phyloP scores from a whole-genome alignment of 805 yeast genomes.

The Metschnikowia cubensis region DNA sequence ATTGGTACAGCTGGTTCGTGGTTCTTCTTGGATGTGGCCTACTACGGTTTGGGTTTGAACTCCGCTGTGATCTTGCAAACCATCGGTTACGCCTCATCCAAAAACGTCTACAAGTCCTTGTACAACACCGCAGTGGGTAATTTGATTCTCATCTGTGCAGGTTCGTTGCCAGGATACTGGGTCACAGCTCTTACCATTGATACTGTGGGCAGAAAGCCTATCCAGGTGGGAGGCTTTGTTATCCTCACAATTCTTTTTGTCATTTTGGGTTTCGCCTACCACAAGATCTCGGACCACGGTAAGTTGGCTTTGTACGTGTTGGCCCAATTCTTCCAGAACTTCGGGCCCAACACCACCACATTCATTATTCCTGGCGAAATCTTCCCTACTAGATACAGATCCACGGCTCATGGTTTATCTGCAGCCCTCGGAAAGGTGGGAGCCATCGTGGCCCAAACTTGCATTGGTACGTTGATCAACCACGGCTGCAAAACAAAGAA shows the following conservation, averaged over 20 bases:
- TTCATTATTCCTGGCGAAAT: slow-evolving; percentile 88
- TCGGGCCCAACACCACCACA: slow-evolving; percentile 92
- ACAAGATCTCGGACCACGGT: slow-evolving; percentile 63
- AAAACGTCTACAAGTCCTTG: slow-evolving; percentile 64
- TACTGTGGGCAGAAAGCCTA: slow-evolving; percentile 76
- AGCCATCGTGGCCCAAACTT: slow-evolving; percentile 87
- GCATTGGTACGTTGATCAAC: slow-evolving; percentile 77
- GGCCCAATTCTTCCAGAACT: slow-evolving; percentile 84
- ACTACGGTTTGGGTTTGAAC: slow-evolving; percentile 84
- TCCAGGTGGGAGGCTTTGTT: slow-evolving; percentile 74
- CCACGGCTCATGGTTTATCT: slow-evolving; percentile 91
- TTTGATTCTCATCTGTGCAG: slow-evolving; percentile 89
- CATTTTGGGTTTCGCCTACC: slow-evolving; percentile 79
- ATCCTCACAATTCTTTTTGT: slow-evolving; percentile 70
- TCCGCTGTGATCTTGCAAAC: slow-evolving; percentile 74
- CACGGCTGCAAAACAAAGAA: slow-evolving; percentile 66
- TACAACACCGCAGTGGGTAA: slow-evolving; percentile 87
- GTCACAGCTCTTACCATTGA: slow-evolving; percentile 75
- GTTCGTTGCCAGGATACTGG: slow-evolving; percentile 95
- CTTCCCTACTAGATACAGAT: slow-evolving; percentile 93
- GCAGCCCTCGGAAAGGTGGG: slow-evolving; percentile 92
- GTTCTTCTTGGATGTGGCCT: slow-evolving; percentile 88
- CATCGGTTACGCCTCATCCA: slow-evolving; percentile 75
- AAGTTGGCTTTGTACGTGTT: slow-evolving; percentile 73
- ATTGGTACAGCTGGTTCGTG: slow-evolving; percentile 89